phyloP scores from a whole-genome alignment of 2,329 filamentous ascomycete genomes.

The Stylonectria norvegica region DNA sequence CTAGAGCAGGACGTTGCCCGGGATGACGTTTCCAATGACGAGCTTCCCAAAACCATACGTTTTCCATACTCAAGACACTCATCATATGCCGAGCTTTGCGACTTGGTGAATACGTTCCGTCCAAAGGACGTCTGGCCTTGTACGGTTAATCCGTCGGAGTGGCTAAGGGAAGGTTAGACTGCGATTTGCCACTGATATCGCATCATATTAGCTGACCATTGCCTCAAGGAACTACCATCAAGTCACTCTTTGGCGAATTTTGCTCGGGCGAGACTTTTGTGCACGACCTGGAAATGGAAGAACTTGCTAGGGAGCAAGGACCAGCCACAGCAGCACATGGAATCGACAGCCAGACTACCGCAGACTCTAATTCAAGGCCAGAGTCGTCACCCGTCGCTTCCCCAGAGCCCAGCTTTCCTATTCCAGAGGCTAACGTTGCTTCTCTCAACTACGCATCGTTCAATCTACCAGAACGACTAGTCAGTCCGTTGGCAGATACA shows the following conservation, averaged over 20 bases:
- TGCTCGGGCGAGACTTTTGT: conserved; percentile 61
- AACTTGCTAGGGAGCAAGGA: conserved; percentile 4
- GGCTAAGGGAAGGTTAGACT: conserved; percentile 52
- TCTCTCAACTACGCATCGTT: neutral
- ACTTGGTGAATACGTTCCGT: conserved; percentile 63
- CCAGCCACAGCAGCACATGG: neutral
- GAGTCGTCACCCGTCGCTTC: neutral
- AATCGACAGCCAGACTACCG: conserved; percentile 16
- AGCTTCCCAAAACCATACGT: conserved; percentile 42
- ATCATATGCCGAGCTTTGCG: conserved; percentile 74
- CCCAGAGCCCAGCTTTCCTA: conserved; percentile 6
- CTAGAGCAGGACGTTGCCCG: neutral
- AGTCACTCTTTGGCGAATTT: conserved; percentile 65
- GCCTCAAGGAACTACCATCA: conserved; percentile 53
- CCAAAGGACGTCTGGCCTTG: conserved; percentile 81
- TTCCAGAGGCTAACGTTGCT: too few species aligned
- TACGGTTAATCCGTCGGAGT: conserved; percentile 62
- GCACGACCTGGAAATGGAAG: conserved; percentile 60
- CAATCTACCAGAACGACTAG: neutral
- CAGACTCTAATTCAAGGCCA: conserved; percentile 4
- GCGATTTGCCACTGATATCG: too few species aligned
- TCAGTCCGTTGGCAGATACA: conserved; percentile 9
- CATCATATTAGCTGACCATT: too few species aligned
- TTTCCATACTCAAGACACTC: conserved; percentile 92
- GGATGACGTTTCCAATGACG: conserved; percentile 1